Evolutionary conservation across 75 land plant species (phyloP), one percentile per base, ranked within the genome.

Genomic region (Picea sitchensis): DNA sequence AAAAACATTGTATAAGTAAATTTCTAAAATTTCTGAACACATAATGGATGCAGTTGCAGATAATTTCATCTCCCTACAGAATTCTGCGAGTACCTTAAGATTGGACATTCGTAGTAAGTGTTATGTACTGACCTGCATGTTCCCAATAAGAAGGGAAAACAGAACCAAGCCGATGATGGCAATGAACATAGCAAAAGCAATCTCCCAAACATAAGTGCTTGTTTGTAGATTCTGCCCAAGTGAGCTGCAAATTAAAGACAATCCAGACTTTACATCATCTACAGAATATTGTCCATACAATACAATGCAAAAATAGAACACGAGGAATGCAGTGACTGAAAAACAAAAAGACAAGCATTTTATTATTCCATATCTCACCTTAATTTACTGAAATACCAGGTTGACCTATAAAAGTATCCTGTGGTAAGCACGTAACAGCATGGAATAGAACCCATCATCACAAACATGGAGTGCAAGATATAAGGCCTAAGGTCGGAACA

Each of bases 61-160:
- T 51, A 51, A 51, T 11, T 51, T 11, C 12, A 51, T 51, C 56
- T 51, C 56, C 56, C 2, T 51, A 51, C 56, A 11, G 56, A 51
- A 8, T 51, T 51, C 56, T 51, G 44, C 44, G 1, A 51, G 56
- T 51, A 47, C 9, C 6, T 47, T 76, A 58, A 32, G 13, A n/a
- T 2, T 20, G 18, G 21, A n/a, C 75, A 60, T 76, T 20, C 2
- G 36, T 85, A 58, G 44, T 76, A 78, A 82, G 83, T 84, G 81
- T 68, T 56, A 23, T 47, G 41, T 14, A 77, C 81, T 65, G 13
- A 91, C 97, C 97, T 94, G 95, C 93, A 94, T 89, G 76, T 94
- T 93, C n/a, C 93, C 95, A 80, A 93, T 91, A 21, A 93, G 85
- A 60, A 87, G 81, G 56, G 95, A 84, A 80, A 92, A 90, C 14